Percentiles rank a stretch among this genome's conserved stretches.
Conservation (phyloP, 192 early-diverging fungal species). For the Coemansia sp. region DNA sequence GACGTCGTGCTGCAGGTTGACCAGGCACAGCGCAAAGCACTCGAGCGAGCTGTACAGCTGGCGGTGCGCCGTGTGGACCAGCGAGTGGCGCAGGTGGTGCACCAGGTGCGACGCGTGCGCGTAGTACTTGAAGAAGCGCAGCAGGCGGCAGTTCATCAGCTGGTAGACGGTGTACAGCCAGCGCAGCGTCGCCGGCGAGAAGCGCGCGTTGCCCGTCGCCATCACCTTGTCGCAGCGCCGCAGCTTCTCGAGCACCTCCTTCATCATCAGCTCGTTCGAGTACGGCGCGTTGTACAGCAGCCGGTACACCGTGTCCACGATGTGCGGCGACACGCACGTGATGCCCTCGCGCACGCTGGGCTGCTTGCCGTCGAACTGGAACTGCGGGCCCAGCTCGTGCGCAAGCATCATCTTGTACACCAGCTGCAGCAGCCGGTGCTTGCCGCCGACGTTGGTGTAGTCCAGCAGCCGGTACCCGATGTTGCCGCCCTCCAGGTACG, state of each 20-base stretch:
- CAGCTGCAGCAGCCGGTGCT: conserved; percentile 66
- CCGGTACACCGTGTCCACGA: conserved; percentile 77
- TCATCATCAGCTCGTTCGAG: conserved; percentile 72
- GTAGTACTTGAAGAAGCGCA: conserved; percentile 75
- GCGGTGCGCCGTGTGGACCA: conserved; percentile 66
- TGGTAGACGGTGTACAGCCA: conserved; percentile 77
- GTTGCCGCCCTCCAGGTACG: conserved; percentile 67
- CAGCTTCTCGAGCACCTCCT: conserved; percentile 72
- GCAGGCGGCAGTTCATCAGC: conserved; percentile 72
- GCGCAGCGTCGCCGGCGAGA: conserved; percentile 56
- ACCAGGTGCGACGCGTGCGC: conserved; percentile 67
- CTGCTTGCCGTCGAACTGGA: conserved; percentile 58
- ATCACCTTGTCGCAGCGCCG: conserved; percentile 67
- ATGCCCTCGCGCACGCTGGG: conserved; percentile 47
- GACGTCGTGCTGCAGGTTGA: conserved; percentile 57
- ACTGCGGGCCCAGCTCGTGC: conserved; percentile 61
- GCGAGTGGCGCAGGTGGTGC: conserved; percentile 67
- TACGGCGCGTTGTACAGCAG: conserved; percentile 74
- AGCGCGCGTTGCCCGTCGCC: conserved; percentile 53
- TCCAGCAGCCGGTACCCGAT: conserved; percentile 70
- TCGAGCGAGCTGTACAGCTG: conserved; percentile 71
- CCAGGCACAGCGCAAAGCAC: conserved; percentile 66
- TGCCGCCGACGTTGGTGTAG: conserved; percentile 66
- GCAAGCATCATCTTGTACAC: conserved; percentile 78
- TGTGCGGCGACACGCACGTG: conserved; percentile 71